Conservation (phyloP, 2,329 filamentous ascomycete genomes). For the Xylariomycetidae sp. region DNA sequence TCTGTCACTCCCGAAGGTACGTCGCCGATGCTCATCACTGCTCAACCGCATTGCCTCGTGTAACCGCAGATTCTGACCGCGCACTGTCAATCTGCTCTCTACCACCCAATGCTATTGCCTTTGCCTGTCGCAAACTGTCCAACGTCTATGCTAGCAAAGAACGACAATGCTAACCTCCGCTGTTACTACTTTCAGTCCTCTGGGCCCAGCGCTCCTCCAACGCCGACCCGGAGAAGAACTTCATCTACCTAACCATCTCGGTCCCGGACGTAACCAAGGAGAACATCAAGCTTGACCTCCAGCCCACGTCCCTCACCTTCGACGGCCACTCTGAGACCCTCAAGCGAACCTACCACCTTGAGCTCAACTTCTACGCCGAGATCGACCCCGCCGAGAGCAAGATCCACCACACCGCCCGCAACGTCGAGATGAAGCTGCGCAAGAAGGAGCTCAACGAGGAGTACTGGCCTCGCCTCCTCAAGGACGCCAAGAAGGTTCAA, state of each 20-base stretch:
- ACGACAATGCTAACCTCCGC: conserved; percentile 5
- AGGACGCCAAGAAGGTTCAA: conserved; percentile 83
- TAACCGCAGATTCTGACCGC: too few relatives aligned
- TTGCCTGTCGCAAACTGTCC: too few relatives aligned
- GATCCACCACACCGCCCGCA: conserved; percentile 81
- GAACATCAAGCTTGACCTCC: conserved; percentile 76
- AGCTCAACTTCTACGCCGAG: conserved; percentile 83
- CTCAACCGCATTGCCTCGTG: background rate
- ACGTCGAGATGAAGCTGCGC: conserved; percentile 82
- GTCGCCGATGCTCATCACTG: conserved; percentile 9
- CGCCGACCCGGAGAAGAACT: conserved; percentile 79
- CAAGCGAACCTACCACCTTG: conserved; percentile 80
- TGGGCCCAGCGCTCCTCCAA: conserved; percentile 95
- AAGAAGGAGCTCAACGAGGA: conserved; percentile 96
- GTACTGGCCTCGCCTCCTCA: conserved; percentile 93
- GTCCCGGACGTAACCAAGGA: conserved; percentile 76
- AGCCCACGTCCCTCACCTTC: conserved; percentile 72
- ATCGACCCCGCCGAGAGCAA: conserved; percentile 82
- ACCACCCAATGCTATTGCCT: too few relatives aligned
- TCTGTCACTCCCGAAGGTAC: conserved; percentile 35
- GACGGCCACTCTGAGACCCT: conserved; percentile 75
- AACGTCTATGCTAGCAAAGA: too few relatives aligned
- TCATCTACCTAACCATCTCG: conserved; percentile 86
- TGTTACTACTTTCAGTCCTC: conserved; percentile 56
- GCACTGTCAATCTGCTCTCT: too few relatives aligned